phyloP scores from a whole-genome alignment of 257 asterid species.

The Solanum commersonii region DNA sequence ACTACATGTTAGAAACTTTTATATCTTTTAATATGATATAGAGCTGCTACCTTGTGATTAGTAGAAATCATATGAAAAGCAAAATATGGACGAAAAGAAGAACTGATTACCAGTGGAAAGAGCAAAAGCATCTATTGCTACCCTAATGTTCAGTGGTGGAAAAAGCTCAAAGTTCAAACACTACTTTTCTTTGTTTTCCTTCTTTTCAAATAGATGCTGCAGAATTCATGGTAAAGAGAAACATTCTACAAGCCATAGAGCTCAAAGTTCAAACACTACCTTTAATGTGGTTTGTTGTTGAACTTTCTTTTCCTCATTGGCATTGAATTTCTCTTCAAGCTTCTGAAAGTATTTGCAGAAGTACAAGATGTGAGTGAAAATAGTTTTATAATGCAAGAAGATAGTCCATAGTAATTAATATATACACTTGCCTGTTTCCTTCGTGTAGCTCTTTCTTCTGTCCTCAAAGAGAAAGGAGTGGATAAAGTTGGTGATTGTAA shows the following conservation, averaged over 20 bases:
- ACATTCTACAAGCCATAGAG: background rate
- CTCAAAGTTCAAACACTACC: constrained; percentile 11
- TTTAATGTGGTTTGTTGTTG: constrained; percentile 49
- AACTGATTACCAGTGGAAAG: background rate
- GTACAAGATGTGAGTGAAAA: background rate
- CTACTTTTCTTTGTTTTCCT: background rate
- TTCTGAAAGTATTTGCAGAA: constrained; percentile 36
- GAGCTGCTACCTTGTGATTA: background rate
- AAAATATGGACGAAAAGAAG: background rate
- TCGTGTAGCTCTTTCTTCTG: constrained; percentile 81
- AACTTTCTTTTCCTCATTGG: constrained; percentile 44
- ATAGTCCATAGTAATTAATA: background rate
- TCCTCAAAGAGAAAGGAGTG: constrained; percentile 64
- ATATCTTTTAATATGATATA: background rate
- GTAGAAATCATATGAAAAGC: background rate
- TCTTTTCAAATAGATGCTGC: background rate
- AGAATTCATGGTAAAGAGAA: background rate
- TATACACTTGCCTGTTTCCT: constrained; percentile 65
- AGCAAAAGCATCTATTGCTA: background rate
- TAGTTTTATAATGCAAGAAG: background rate
- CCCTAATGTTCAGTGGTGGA: background rate
- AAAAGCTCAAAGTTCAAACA: background rate
- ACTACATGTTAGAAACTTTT: background rate
- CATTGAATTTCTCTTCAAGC: constrained; percentile 80
- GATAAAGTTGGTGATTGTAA: constrained; percentile 59